Percentiles rank a stretch among this genome's conserved stretches.
Evolutionary conservation across 176 grass and related monocot species (phyloP).

Genomic region (Puccinellia tenuiflora): DNA sequence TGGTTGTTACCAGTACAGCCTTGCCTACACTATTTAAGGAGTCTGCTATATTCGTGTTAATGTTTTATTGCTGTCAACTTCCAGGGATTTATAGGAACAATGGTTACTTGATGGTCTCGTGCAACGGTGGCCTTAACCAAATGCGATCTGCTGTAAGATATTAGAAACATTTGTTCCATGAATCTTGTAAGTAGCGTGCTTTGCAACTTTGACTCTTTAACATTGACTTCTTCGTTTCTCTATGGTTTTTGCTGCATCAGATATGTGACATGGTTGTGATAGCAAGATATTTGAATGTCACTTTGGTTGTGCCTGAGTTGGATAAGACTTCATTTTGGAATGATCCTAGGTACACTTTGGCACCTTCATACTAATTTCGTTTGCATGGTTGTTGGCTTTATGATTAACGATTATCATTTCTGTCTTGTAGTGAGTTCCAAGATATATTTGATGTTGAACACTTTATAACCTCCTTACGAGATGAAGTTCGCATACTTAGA

Average conservation of each 20-base stretch:
- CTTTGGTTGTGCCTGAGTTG: conserved; percentile 80
- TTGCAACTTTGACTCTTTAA: conserved; percentile 5
- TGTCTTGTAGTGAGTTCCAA: conserved; percentile 62
- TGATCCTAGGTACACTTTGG: conserved; percentile 61
- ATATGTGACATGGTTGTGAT: conserved; percentile 98
- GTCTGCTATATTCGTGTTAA: background rate
- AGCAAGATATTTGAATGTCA: conserved; percentile 90
- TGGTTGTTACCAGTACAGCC: background rate
- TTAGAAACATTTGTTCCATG: background rate
- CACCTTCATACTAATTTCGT: background rate
- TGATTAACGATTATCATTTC: background rate
- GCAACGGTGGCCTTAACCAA: conserved; percentile 98
- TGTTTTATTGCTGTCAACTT: background rate
- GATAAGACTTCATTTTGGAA: conserved; percentile 96
- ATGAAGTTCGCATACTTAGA: conserved; percentile 84
- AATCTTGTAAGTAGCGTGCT: background rate
- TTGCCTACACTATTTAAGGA: background rate
- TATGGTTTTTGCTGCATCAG: conserved; percentile 34
- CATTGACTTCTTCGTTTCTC: background rate
- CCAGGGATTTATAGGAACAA: conserved; percentile 88
- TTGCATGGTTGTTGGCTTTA: background rate
- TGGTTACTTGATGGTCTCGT: conserved; percentile 90
- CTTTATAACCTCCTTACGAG: conserved; percentile 89
- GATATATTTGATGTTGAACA: conserved; percentile 96
- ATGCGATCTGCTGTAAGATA: conserved; percentile 88